A percentile compares a stretch with the other conserved stretches of the same genome.
Conservation (phyloP, 2,329 filamentous ascomycete species). For the Talaromyces sp. region DNA sequence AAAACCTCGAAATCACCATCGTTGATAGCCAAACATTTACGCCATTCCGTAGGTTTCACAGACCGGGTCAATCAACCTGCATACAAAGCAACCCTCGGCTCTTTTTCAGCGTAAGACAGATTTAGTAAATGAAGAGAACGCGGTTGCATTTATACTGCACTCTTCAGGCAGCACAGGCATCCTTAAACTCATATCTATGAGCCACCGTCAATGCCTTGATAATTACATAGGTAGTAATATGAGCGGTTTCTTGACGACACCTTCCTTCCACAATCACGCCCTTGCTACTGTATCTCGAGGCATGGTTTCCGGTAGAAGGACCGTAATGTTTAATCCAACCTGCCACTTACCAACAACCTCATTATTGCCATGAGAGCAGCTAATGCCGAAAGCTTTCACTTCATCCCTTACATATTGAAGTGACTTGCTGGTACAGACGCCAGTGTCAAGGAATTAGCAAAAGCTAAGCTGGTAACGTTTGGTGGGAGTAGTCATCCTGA, state of each 20-base stretch:
- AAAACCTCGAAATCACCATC: not conserved
- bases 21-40: not conserved
- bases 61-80: not conserved
- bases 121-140: not conserved
- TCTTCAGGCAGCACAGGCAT: constrained; percentile 26
- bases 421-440: not conserved
- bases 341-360: constrained; percentile 8
- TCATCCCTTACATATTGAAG: constrained; percentile 2
- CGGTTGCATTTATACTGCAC: constrained; percentile 19
- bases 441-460: constrained; percentile 32
- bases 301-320: not conserved
- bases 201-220: not conserved
- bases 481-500: constrained; percentile 61
- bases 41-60: not conserved
- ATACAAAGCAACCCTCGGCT: not conserved
- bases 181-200: constrained; percentile 23
- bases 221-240: constrained; percentile 1
- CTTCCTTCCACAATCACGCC: constrained; percentile 5
- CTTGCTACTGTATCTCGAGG: not conserved
- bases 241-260: constrained; percentile 2
- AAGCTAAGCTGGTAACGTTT: constrained; percentile 55
- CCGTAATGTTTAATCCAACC: not conserved
- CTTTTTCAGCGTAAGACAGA: not conserved
- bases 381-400: not conserved
- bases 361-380: not conserved